Base-by-base conservation (phyloP, 148 eudicot species). In the Polygonum aviculare region DNA sequence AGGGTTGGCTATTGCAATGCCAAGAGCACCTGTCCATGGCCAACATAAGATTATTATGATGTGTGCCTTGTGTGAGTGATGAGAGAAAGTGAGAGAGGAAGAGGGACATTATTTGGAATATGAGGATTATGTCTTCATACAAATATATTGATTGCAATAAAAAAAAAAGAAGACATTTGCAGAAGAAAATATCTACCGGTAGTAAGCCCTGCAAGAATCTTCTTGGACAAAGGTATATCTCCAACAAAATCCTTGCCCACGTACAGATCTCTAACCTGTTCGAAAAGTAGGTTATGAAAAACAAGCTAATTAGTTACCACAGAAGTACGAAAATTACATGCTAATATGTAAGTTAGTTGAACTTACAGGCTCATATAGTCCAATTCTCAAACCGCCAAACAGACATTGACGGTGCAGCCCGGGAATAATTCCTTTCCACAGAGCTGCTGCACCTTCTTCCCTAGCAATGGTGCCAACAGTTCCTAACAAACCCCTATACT, bases 351-450 rank as follows among this genome's bases (percentile, higher is more conserved):
- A 45, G 35, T 4, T 75, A 15, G 5, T 33, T 9, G 74, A 84
- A 84, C 97, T 69, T 81, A 95, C 99, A 77, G 99, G 99, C 74
- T 95, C 99, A 77, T 95, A 95, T 74, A 95, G 78, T 40, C 97
- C 99, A 41, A 95, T 95, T 85, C 99, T 88, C 75, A 95, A 70
- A 74, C 99, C 97, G 80, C 99, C 99, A 80, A 78, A 92, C 79
- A 95, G 74, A 77, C 97, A 95, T 81, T 95, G 98, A 72, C 98
- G 96, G 83, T 95, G 98, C 69, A 95, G 73, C 74, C 98, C 98
- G 12, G 98, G 98, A 41, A 95, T 89, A 76, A 95, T 89, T 81
- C 98, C 98, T 83, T 95, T 95, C 99, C 97, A 95, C 5, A 95
- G 92, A 38, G 99, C 81, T 26, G 94, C 63, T 19, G 87, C 33